These are phyloP conservation scores for Leptographium wingfieldii DNA, from an alignment of 2,329 filamentous ascomycete species.

Conservation along the genomic window DNA sequence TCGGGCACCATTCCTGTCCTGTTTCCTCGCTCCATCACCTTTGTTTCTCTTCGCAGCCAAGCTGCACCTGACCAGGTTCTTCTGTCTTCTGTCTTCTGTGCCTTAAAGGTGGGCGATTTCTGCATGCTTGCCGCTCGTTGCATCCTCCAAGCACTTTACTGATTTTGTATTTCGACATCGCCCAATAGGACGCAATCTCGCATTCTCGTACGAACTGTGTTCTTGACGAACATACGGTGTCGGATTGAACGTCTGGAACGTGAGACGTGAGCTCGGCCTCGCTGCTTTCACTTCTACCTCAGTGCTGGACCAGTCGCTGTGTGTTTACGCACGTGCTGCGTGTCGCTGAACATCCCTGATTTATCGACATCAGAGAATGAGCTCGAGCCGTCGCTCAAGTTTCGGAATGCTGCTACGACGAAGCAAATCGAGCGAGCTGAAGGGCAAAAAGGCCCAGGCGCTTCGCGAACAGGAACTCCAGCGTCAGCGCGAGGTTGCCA, in stretches of 20 bases:
- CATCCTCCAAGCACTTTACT: background rate
- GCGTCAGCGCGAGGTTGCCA: constrained; percentile 33
- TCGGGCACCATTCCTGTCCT: background rate
- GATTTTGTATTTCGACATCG: background rate
- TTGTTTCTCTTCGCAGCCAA: background rate
- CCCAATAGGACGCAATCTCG: background rate
- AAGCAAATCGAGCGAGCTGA: constrained; percentile 54
- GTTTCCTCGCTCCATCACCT: background rate
- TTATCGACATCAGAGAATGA: constrained; percentile 19
- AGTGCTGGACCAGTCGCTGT: background rate
- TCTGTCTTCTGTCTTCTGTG: background rate
- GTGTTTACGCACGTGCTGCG: background rate
- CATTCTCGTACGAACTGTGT: background rate
- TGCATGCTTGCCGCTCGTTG: too few relatives aligned
- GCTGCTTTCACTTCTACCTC: background rate
- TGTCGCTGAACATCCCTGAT: background rate
- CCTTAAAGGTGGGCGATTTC: background rate
- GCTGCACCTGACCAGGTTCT: background rate
- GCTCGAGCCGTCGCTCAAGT: constrained; percentile 28
- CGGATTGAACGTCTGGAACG: background rate
- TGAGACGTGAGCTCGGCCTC: background rate
- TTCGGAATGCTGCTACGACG: constrained; percentile 52
- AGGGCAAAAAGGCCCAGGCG: constrained; percentile 48
- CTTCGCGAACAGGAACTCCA: constrained; percentile 36
- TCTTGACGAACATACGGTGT: background rate